Conservation (phyloP, 2,329 filamentous ascomycete genomes). For the Alternaria sp. region DNA sequence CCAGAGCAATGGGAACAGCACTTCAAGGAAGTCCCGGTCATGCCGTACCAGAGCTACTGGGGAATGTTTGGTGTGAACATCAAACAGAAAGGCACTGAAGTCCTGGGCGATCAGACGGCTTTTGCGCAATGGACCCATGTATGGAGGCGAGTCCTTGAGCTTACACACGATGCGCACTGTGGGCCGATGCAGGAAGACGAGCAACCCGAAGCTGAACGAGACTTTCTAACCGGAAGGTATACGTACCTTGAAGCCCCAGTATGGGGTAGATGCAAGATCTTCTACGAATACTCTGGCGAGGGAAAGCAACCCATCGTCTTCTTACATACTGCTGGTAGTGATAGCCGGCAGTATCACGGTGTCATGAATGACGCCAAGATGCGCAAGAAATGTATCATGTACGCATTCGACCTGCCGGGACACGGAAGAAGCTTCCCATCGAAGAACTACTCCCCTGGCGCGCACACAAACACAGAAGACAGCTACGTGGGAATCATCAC, state of each 20-base stretch:
- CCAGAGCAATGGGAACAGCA: slow-evolving; percentile 59
- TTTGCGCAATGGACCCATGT: slow-evolving; percentile 59
- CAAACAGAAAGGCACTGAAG: slow-evolving; percentile 59
- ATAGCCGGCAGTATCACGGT: slow-evolving; percentile 61
- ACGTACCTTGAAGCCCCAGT: slow-evolving; percentile 57
- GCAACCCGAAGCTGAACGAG: slow-evolving; percentile 50
- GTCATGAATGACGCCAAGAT: slow-evolving; percentile 61
- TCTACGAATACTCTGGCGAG: slow-evolving; percentile 59
- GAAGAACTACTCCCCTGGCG: slow-evolving; percentile 53
- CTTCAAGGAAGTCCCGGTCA: slow-evolving; percentile 55
- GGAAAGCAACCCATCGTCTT: slow-evolving; percentile 59
- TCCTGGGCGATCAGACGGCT: slow-evolving; percentile 57
- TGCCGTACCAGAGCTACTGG: slow-evolving; percentile 59
- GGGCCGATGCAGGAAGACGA: slow-evolving; percentile 56
- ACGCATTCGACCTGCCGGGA: slow-evolving; percentile 60
- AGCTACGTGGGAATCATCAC: slow-evolving; percentile 58
- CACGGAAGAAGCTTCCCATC: slow-evolving; percentile 61
- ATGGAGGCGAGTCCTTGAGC: slow-evolving; percentile 59
- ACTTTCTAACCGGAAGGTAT: slow-evolving; percentile 60
- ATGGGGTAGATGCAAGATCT: slow-evolving; percentile 61
- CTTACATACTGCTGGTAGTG: slow-evolving; percentile 58
- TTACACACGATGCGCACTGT: slow-evolving; percentile 58
- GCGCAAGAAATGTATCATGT: slow-evolving; percentile 60
- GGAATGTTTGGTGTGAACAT: slow-evolving; percentile 59
- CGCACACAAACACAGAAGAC: slow-evolving; percentile 60